A percentile compares a stretch with the other conserved stretches of the same genome.
These are phyloP conservation scores for Erodium texanum DNA, from an alignment of 441 rosid species.

Conservation along the genomic window DNA sequence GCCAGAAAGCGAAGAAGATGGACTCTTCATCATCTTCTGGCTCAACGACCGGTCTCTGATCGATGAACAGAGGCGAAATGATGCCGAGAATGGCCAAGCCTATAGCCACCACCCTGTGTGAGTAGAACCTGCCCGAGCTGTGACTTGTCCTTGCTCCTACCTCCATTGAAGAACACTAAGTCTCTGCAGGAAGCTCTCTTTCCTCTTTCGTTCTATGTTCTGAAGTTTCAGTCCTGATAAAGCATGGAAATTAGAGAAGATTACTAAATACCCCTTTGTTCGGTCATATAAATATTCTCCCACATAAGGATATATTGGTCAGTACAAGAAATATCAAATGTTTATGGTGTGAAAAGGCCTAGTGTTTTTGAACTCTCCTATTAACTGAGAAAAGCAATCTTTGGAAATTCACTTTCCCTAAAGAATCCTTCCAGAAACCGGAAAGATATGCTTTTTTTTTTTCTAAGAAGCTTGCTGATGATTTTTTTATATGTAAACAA, in stretches of 20 bases:
- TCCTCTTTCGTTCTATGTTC: not conserved
- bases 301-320: not conserved
- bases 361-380: not conserved
- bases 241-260: too few relatives aligned
- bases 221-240: too few relatives aligned
- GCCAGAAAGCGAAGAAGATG: conserved; percentile 31
- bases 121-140: conserved; percentile 31
- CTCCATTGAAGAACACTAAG: conserved; percentile 29
- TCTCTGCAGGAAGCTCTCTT: conserved; percentile 7
- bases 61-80: conserved; percentile 67
- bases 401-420: too few relatives aligned
- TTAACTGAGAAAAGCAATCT: too few relatives aligned
- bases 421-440: conserved; percentile 26
- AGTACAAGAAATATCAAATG: not conserved
- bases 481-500: conserved; percentile 10
- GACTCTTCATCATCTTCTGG: conserved; percentile 41
- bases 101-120: conserved; percentile 45
- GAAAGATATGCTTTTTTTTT: not conserved
- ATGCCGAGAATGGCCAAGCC: conserved; percentile 48
- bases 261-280: not conserved
- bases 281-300: not conserved
- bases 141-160: conserved; percentile 16
- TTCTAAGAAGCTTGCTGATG: conserved; percentile 16
- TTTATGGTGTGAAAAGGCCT: not conserved
- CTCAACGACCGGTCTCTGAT: conserved; percentile 32